Evolutionary conservation across 176 grass and related monocot genomes (phyloP).

Genomic region (Triticum timopheevii): DNA sequence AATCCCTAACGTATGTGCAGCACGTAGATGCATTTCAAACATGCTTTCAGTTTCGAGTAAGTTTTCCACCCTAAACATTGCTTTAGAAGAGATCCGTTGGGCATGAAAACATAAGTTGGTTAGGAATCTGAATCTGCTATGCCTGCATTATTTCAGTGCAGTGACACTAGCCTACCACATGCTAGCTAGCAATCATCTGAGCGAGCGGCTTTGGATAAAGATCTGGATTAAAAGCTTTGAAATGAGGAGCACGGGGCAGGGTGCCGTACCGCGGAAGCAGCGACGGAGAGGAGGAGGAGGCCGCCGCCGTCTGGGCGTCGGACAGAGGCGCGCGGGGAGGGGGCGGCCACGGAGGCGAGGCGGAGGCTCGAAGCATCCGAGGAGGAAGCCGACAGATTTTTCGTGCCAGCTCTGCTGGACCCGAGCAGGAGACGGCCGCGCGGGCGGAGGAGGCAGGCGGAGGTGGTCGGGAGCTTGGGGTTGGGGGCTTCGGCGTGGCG

Average conservation of each 20-base stretch:
- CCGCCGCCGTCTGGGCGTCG: background rate
- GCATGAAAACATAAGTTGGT: too few species aligned
- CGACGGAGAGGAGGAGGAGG: constrained; percentile 42
- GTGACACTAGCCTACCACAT: too few species aligned
- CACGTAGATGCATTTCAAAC: background rate
- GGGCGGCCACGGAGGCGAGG: constrained; percentile 18
- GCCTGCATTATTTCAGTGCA: background rate
- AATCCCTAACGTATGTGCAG: background rate
- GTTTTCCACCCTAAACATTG: background rate
- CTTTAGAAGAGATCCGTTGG: too few species aligned
- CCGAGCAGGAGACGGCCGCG: background rate
- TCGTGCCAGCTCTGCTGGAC: background rate
- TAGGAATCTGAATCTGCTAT: background rate
- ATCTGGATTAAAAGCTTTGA: background rate
- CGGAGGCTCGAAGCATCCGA: background rate
- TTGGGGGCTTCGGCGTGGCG: background rate
- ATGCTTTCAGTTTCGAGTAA: background rate
- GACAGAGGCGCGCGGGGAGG: constrained; percentile 10
- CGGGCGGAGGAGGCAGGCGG: background rate
- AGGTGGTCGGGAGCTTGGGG: background rate
- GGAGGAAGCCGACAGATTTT: background rate
- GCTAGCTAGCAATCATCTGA: too few species aligned
- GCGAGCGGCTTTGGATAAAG: too few species aligned
- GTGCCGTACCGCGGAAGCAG: constrained; percentile 54
- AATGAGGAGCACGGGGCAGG: background rate